A percentile compares a stretch with the other conserved stretches of the same genome.
Conservation (phyloP, 192 early-diverging fungal genomes). For the Backusella mclennaniae region DNA sequence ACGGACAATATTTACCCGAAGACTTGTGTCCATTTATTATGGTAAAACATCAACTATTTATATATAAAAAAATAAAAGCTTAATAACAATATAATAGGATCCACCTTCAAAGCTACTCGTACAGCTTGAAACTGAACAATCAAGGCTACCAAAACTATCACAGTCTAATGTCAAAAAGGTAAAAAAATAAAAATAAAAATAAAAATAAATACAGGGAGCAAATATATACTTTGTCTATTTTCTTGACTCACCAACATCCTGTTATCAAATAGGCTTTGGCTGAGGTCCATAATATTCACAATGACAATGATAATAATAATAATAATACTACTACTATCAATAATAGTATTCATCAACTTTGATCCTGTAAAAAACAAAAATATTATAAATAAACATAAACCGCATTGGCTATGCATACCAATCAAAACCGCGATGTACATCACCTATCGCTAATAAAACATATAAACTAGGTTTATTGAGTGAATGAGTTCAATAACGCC, state of each 20-base stretch:
- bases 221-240: too few relatives aligned
- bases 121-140: background rate
- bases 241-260: background rate
- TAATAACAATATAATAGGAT: background rate
- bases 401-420: too few relatives aligned
- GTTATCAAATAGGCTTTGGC: background rate
- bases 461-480: too few relatives aligned
- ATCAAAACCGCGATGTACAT: too few relatives aligned
- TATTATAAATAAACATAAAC: too few relatives aligned
- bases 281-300: background rate
- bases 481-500: too few relatives aligned
- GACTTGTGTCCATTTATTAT: slow-evolving; percentile 34
- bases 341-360: background rate
- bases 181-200: background rate
- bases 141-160: slow-evolving; percentile 9
- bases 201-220: background rate
- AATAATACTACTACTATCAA: background rate
- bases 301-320: background rate
- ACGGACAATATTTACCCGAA: slow-evolving; percentile 33
- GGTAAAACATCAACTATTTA: background rate
- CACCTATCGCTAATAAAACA: too few relatives aligned
- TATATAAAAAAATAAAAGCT: background rate
- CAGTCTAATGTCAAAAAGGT: slow-evolving; percentile 14
- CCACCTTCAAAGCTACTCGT: slow-evolving; percentile 10
- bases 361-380: background rate